Conservation (phyloP, 2,329 filamentous ascomycete species). For the Botrytis tulipae region DNA sequence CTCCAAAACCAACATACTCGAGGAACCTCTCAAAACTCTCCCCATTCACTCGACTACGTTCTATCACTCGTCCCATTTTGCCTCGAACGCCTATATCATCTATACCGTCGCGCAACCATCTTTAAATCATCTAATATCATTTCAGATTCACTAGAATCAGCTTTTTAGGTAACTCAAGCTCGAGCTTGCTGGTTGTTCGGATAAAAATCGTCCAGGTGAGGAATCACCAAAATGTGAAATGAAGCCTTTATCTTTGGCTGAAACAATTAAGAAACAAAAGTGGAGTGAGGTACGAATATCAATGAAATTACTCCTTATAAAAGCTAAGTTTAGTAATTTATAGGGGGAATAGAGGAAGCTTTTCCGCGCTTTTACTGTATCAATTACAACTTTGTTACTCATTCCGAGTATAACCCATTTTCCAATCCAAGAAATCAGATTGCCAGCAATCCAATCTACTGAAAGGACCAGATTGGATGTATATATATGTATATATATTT, state of each 20-base stretch:
- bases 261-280: too few species aligned
- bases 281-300: too few species aligned
- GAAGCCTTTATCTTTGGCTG: too few species aligned
- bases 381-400: not conserved
- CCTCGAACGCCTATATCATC: not conserved
- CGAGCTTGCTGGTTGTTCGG: too few species aligned
- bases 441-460: not conserved
- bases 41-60: not conserved
- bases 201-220: too few species aligned
- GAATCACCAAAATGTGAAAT: too few species aligned
- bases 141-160: not conserved
- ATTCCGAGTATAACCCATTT: not conserved
- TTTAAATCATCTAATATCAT: too few species aligned
- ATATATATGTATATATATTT: too few species aligned
- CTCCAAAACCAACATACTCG: not conserved
- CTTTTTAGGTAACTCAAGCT: rapidly evolving
- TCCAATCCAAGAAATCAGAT: not conserved
- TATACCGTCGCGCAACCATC: not conserved
- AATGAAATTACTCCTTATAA: too few species aligned
- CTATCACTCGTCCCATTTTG: not conserved
- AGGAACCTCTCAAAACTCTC: not conserved
- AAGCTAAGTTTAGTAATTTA: not conserved
- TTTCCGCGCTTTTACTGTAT: not conserved
- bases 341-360: not conserved
- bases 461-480: not conserved